A percentile compares a stretch with the other conserved stretches of the same genome.
These are phyloP conservation scores for Mucor circinelloides DNA, from an alignment of 371 early-diverging fungal species.

Conservation along the genomic window DNA sequence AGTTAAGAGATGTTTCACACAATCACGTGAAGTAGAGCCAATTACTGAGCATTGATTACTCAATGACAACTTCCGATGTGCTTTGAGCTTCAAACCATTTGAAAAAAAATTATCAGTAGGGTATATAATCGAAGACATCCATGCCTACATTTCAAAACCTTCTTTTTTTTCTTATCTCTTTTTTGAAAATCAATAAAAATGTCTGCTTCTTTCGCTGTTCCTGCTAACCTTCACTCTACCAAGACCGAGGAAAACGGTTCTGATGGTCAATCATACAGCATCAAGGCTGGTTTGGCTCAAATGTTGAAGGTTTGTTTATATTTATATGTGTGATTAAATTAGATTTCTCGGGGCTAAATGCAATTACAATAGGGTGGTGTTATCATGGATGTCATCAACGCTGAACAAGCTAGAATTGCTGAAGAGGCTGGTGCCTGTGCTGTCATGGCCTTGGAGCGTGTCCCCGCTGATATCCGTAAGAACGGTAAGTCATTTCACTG, in stretches of 20 bases:
- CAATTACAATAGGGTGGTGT: constrained; percentile 83
- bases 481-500: constrained; percentile 64
- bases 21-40: constrained; percentile 23
- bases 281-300: constrained; percentile 96
- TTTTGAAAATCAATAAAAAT: constrained; percentile 18
- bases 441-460: constrained; percentile 98
- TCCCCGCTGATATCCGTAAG: constrained; percentile 98
- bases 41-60: constrained; percentile 15
- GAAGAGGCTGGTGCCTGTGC: constrained; percentile 98
- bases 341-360: background rate
- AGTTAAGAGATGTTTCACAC: constrained; percentile 27
- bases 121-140: constrained; percentile 6
- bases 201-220: constrained; percentile 56
- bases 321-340: background rate
- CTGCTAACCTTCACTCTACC: constrained; percentile 70
- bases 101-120: constrained; percentile 1
- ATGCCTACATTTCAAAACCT: constrained; percentile 36
- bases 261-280: constrained; percentile 58
- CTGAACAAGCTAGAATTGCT: constrained; percentile 96
- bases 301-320: constrained; percentile 85
- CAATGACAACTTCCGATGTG: constrained; percentile 8
- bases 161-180: constrained; percentile 18
- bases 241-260: constrained; percentile 40
- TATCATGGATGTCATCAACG: constrained; percentile 98
- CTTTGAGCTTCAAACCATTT: background rate